Conservation (phyloP, 257 asterid genomes). For the Fraxinus americana region DNA sequence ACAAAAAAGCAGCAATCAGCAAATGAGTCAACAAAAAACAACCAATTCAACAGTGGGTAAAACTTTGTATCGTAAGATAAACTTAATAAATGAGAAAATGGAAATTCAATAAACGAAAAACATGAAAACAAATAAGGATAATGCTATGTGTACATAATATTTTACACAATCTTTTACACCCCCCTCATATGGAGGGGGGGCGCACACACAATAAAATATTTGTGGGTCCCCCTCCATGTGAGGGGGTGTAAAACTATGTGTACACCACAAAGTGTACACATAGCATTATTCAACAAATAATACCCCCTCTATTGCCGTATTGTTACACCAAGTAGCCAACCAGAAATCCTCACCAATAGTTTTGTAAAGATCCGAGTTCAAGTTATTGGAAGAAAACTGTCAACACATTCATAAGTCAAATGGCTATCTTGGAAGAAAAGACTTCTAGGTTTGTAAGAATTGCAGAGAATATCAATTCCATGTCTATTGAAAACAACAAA, state of each 20-base stretch:
- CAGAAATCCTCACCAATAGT: conserved; percentile 91
- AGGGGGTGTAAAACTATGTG: too few species aligned
- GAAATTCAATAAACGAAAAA: conserved; percentile 14
- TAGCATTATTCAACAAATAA: background rate
- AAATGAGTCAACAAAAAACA: background rate
- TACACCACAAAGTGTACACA: too few species aligned
- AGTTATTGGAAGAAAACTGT: background rate
- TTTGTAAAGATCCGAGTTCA: conserved; percentile 61
- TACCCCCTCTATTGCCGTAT: conserved; percentile 92
- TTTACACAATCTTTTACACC: too few species aligned
- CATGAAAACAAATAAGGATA: conserved; percentile 9
- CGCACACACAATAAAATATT: too few species aligned
- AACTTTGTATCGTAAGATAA: conserved; percentile 24
- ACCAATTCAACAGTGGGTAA: conserved; percentile 16
- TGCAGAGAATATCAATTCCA: conserved; percentile 1
- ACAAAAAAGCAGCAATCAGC: conserved; percentile 15
- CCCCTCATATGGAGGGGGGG: too few species aligned
- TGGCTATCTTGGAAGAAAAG: conserved; percentile 5
- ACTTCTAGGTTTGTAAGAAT: conserved; percentile 12
- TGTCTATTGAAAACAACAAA: conserved; percentile 18
- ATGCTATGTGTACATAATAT: too few species aligned
- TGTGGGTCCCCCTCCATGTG: too few species aligned
- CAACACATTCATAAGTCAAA: background rate
- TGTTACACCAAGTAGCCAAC: conserved; percentile 87
- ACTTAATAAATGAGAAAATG: conserved; percentile 6